Conservation (phyloP, 2,329 filamentous ascomycete genomes). For the Fusarium nygamai region DNA sequence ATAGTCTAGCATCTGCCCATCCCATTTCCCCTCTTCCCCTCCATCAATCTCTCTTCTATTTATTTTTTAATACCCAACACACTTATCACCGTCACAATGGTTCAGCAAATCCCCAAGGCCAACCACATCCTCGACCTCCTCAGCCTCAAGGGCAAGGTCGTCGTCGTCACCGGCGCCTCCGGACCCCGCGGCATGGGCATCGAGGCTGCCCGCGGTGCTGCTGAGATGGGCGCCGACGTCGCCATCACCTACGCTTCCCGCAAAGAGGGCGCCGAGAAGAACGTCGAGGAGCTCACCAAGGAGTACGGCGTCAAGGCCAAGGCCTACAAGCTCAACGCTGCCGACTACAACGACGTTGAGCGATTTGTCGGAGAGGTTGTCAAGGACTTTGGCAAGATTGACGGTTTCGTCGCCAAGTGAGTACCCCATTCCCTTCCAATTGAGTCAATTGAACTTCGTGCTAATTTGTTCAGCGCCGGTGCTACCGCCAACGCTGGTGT, state of each 20-base stretch:
- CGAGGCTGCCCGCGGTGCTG: constrained; percentile 73
- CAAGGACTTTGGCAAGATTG: constrained; percentile 77
- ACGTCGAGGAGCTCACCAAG: constrained; percentile 70
- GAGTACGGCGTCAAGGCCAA: constrained; percentile 75
- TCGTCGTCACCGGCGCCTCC: constrained; percentile 75
- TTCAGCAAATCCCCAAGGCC: constrained; percentile 66
- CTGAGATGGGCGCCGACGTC: constrained; percentile 76
- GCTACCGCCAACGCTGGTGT: constrained; percentile 74
- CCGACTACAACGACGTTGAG: constrained; percentile 61
- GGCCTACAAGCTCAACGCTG: constrained; percentile 69
- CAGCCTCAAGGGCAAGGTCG: constrained; percentile 77
- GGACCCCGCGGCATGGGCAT: constrained; percentile 77
- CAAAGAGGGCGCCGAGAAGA: constrained; percentile 73
- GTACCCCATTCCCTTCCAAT: constrained; percentile 46
- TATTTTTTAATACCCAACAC: neutral
- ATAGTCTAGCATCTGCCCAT: constrained; percentile 22
- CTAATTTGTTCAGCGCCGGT: constrained; percentile 58
- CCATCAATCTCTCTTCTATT: neutral
- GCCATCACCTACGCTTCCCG: constrained; percentile 78
- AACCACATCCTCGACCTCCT: constrained; percentile 72
- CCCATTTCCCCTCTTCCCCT: neutral
- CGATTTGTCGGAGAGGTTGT: constrained; percentile 70
- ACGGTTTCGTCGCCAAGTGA: constrained; percentile 80
- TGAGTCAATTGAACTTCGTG: neutral
- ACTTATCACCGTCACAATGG: constrained; percentile 53